phyloP scores from a whole-genome alignment of 2,329 filamentous ascomycete species.

The Trichoderma aggressivum region DNA sequence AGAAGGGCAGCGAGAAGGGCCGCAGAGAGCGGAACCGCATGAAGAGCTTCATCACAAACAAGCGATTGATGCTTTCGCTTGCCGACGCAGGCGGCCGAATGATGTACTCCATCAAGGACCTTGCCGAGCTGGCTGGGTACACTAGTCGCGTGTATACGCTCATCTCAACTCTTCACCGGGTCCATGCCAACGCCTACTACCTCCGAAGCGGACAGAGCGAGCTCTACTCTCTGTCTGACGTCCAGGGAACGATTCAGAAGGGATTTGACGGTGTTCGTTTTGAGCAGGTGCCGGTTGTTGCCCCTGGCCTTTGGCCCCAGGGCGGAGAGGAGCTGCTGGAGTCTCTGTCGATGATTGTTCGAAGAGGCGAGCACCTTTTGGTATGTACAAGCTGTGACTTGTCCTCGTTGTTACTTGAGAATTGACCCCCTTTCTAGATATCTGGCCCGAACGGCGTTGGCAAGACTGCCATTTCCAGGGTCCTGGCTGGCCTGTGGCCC shows the following conservation, averaged over 20 bases:
- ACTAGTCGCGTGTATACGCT: constrained; percentile 94
- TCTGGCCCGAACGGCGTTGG: constrained; percentile 93
- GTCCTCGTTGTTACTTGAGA: too few relatives aligned
- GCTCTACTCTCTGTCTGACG: constrained; percentile 83
- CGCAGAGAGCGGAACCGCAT: constrained; percentile 79
- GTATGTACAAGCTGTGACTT: constrained; percentile 33
- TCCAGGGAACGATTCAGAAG: constrained; percentile 89
- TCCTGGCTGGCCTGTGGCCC: constrained; percentile 92
- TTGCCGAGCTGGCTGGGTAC: constrained; percentile 92
- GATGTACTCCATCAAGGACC: constrained; percentile 99
- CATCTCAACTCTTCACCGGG: constrained; percentile 89
- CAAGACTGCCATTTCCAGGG: constrained; percentile 82
- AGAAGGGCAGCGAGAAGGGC: constrained; percentile 45
- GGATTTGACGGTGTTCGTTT: constrained; percentile 93
- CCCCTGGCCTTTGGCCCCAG: constrained; percentile 80
- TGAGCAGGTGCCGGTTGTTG: constrained; percentile 89
- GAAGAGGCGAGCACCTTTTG: constrained; percentile 85
- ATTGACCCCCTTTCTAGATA: constrained; percentile 47
- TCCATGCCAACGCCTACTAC: constrained; percentile 86
- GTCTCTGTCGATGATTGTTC: constrained; percentile 82
- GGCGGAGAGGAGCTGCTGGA: constrained; percentile 91
- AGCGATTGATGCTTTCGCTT: constrained; percentile 93
- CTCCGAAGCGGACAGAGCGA: constrained; percentile 66
- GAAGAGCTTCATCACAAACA: constrained; percentile 99
- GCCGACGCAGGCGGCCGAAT: constrained; percentile 94